These are phyloP conservation scores for Neocucurbitaria cava DNA, from an alignment of 2,329 filamentous ascomycete genomes.

Conservation along the genomic window DNA sequence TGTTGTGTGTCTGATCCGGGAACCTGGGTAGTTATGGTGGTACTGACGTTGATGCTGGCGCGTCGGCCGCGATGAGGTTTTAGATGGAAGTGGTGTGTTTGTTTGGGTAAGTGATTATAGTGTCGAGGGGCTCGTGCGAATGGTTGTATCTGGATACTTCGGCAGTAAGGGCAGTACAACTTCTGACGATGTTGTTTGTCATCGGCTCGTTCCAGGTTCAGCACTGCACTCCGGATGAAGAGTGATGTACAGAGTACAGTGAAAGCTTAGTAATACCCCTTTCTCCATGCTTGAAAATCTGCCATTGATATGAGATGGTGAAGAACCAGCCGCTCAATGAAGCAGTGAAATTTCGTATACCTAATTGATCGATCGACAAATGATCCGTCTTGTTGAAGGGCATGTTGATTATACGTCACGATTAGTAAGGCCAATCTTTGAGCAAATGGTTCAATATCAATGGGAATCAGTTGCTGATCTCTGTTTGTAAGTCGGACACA, in stretches of 20 bases:
- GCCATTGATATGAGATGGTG: not conserved
- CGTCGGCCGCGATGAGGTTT: not conserved
- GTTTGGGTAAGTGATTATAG: not conserved
- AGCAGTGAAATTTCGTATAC: too few species aligned
- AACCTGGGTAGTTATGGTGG: slow-evolving; percentile 16
- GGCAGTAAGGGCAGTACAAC: not conserved
- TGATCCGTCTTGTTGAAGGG: too few species aligned
- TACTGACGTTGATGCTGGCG: slow-evolving; percentile 16
- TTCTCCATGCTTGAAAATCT: not conserved
- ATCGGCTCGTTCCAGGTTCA: not conserved
- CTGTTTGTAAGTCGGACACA: too few species aligned
- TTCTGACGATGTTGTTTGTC: not conserved
- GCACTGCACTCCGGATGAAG: too few species aligned
- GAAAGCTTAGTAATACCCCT: not conserved
- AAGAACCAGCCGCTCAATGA: not conserved
- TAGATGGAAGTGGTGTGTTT: not conserved
- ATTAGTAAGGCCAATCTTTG: too few species aligned
- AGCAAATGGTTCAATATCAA: too few species aligned
- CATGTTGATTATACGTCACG: too few species aligned
- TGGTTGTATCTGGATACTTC: not conserved
- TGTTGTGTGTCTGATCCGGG: too few species aligned
- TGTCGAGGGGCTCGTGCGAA: not conserved
- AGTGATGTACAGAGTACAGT: not conserved
- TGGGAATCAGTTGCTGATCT: too few species aligned
- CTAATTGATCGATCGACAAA: too few species aligned